Evolutionary conservation across 2,329 filamentous ascomycete species (phyloP).

Genomic region (Tolypocladium paradoxum): DNA sequence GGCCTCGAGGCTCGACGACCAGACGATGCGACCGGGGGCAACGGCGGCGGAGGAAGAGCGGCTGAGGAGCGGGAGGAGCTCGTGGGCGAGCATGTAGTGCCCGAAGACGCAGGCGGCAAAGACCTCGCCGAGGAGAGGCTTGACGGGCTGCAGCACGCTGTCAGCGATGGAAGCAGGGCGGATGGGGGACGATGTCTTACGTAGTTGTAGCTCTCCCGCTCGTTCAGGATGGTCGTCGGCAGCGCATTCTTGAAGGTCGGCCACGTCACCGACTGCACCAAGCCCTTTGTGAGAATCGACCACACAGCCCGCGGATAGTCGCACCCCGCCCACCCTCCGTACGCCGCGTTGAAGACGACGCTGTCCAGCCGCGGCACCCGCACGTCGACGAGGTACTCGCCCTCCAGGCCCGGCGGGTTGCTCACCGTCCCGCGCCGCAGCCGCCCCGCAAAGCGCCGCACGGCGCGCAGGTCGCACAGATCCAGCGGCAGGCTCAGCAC

Average conservation of each 20-base stretch:
- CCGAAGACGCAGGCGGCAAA: constrained; percentile 93
- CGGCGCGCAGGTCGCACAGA: constrained; percentile 44
- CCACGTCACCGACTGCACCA: constrained; percentile 61
- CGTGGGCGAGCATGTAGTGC: constrained; percentile 81
- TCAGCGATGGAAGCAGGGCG: background rate
- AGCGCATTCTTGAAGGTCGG: constrained; percentile 64
- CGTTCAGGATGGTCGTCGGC: constrained; percentile 32
- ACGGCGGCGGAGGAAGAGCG: constrained; percentile 26
- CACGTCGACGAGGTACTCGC: constrained; percentile 29
- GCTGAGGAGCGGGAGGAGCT: constrained; percentile 63
- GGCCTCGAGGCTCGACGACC: constrained; percentile 77
- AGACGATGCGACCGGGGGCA: constrained; percentile 60
- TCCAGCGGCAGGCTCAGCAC: constrained; percentile 48
- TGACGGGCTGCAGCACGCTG: constrained; percentile 29
- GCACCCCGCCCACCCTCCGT: constrained; percentile 76
- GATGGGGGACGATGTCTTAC: constrained; percentile 12
- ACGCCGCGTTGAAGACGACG: constrained; percentile 77
- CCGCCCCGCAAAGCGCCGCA: constrained; percentile 37
- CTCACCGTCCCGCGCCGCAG: constrained; percentile 33
- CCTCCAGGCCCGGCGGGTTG: constrained; percentile 29
- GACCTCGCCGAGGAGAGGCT: constrained; percentile 60
- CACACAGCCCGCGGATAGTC: constrained; percentile 52
- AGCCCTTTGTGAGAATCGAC: constrained; percentile 44
- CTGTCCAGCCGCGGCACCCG: constrained; percentile 63
- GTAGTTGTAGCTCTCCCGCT: constrained; percentile 23